These are phyloP conservation scores for Blastomyces silverae DNA, from an alignment of 2,329 filamentous ascomycete genomes.

Conservation along the genomic window DNA sequence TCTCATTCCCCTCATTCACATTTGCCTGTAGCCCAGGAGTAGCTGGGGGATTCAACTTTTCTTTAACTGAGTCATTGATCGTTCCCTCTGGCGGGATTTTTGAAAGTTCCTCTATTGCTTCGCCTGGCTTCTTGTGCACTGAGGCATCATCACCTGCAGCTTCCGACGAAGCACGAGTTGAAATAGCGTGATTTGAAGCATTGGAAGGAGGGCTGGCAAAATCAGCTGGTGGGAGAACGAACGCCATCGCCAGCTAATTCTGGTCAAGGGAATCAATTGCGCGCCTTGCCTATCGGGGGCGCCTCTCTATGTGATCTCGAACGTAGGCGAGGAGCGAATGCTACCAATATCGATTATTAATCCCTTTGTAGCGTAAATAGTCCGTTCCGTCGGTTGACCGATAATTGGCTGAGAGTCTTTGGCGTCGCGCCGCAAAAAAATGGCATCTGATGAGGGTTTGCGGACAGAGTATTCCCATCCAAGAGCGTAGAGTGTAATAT, in stretches of 20 bases:
- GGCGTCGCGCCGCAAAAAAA: too few species aligned
- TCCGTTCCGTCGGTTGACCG: too few species aligned
- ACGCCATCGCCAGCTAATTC: not conserved
- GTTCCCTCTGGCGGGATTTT: not conserved
- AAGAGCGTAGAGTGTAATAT: not conserved
- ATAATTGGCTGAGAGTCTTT: too few species aligned
- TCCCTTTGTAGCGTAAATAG: too few species aligned
- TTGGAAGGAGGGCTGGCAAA: slow-evolving; percentile 4
- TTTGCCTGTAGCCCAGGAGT: not conserved
- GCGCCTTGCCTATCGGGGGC: not conserved
- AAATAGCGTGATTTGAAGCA: slow-evolving; percentile 1
- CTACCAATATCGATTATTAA: too few species aligned
- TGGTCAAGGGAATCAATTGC: not conserved
- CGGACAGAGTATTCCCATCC: not conserved
- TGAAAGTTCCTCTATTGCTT: not conserved
- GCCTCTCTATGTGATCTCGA: not conserved
- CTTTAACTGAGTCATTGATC: not conserved
- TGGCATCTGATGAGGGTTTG: not conserved
- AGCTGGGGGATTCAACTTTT: not conserved
- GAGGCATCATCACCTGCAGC: slow-evolving; percentile 6
- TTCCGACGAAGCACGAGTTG: not conserved
- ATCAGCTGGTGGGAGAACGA: slow-evolving; percentile 3
- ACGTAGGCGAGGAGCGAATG: too few species aligned
- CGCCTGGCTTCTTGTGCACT: not conserved
- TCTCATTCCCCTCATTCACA: not conserved